Percentiles rank a stretch among this genome's conserved stretches.
These are phyloP conservation scores for Rhodotorula paludigena DNA, from an alignment of 768 basidiomycete genomes.

Conservation along the genomic window DNA sequence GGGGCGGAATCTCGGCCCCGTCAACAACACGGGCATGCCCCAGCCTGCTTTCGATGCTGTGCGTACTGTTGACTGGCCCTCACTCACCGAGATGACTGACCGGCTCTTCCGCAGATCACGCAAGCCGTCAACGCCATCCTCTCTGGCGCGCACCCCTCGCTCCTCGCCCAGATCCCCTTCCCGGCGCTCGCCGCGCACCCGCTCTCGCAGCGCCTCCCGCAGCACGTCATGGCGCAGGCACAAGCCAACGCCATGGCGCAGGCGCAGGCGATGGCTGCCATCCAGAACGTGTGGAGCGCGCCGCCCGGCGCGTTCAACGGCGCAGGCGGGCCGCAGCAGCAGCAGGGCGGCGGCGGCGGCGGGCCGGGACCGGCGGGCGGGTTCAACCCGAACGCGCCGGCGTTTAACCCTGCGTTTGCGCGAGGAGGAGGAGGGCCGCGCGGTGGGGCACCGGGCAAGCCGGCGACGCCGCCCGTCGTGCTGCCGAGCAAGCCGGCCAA, in stretches of 20 bases:
- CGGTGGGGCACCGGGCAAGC: slow-evolving; percentile 10
- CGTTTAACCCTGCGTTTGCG: slow-evolving; percentile 21
- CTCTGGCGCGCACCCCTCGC: slow-evolving; percentile 29
- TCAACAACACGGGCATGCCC: slow-evolving; percentile 26
- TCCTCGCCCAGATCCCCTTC: slow-evolving; percentile 31
- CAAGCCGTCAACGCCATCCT: slow-evolving; percentile 31
- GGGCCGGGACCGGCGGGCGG: neutral
- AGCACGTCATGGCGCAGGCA: slow-evolving; percentile 30
- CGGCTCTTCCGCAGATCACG: slow-evolving; percentile 18
- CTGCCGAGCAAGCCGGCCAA: slow-evolving; percentile 47
- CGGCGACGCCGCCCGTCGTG: slow-evolving; percentile 37
- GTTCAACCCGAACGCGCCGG: slow-evolving; percentile 25
- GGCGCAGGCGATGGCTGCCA: slow-evolving; percentile 35
- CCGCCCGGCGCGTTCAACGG: slow-evolving; percentile 9
- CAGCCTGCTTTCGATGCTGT: slow-evolving; percentile 33
- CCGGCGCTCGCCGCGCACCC: slow-evolving; percentile 29
- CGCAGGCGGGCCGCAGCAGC: too few species aligned
- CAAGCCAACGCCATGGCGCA: slow-evolving; percentile 36
- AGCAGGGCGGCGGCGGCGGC: neutral
- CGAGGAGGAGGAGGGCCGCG: slow-evolving; percentile 20
- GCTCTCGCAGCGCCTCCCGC: slow-evolving; percentile 15
- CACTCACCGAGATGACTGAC: neutral
- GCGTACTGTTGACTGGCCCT: neutral
- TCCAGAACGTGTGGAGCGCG: slow-evolving; percentile 33
- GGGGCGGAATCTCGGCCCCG: slow-evolving; percentile 13